Base-by-base conservation (phyloP, 2,329 filamentous ascomycete species). In the Plectosphaerella cucumerina region DNA sequence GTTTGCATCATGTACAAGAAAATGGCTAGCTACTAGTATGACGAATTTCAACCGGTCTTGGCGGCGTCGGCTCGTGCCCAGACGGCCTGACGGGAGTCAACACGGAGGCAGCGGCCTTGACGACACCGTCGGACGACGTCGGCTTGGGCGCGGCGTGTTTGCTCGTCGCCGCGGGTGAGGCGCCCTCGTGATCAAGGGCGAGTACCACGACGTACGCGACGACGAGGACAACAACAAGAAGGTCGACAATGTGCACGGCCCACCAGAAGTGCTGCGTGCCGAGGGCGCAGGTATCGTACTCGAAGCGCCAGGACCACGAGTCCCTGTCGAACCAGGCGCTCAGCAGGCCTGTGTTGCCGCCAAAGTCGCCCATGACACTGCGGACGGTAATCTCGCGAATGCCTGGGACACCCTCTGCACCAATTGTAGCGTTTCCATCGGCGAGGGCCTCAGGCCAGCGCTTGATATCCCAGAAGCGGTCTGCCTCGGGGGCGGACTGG, bases 281-380 rank as follows among this genome's bases (percentile, higher is more conserved):
- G 34, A 96, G 71, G 3, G 81, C 77, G 65, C 94, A 99, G 56
- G 82, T 87, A 9, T 74, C 76, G 59, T 94, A 94, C 59, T 93
- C 89, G 58, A 89, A 89, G 57, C 78, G 78, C 94, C 94, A 99
- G 65, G 88, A 82, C 75, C 82, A 85, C 1, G 70, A 68, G 3
- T 77, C 73, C 50, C 80, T 68, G 65, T 97, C 90, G 63, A 93
- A 97, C 93, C 93, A 99, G 1, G 89, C 79, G 55, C 88, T 94
- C 39, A 99, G 70, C 41, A 99, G 75, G 0, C 91, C 94, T 0
- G 91, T 90, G 65, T 97, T 94, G 18, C 94, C 94, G n/a, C 84
- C 86, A 68, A 88, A 99, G 51, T 89, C 89, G 50, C 94, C 94
- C 94, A 99, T 99, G 91, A 99, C 97, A 68, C 90, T 96, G 53